Conservation (phyloP, 2,329 filamentous ascomycete species). For the Penicillium thymicola region DNA sequence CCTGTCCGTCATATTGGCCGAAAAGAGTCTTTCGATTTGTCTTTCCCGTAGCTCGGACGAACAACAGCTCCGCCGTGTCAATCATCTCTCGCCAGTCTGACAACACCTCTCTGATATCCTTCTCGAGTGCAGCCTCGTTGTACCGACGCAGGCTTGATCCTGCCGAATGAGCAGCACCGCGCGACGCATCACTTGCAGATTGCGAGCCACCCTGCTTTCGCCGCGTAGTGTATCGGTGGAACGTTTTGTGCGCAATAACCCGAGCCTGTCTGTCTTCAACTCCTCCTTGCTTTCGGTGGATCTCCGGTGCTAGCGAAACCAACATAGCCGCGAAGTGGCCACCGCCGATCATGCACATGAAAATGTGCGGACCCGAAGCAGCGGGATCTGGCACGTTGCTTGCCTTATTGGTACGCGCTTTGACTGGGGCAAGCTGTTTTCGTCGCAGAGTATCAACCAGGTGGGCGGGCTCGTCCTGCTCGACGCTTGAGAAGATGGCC, state of each 20-base stretch:
- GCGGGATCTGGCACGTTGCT: slow-evolving; percentile 44
- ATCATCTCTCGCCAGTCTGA: slow-evolving; percentile 82
- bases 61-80: slow-evolving; percentile 78
- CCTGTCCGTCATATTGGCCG: slow-evolving; percentile 84
- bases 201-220: slow-evolving; percentile 95
- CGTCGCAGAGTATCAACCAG: slow-evolving; percentile 66
- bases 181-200: slow-evolving; percentile 89
- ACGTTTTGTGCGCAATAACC: slow-evolving; percentile 93
- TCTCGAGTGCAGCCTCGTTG: slow-evolving; percentile 84
- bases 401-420: slow-evolving; percentile 37
- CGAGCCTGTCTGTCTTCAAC: slow-evolving; percentile 79
- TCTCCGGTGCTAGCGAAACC: slow-evolving; percentile 78
- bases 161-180: slow-evolving; percentile 89
- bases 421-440: slow-evolving; percentile 71
- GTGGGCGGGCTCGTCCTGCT: slow-evolving; percentile 62
- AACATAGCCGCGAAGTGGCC: slow-evolving; percentile 98
- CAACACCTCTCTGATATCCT: slow-evolving; percentile 81
- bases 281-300: slow-evolving; percentile 65
- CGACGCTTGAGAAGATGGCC: slow-evolving; percentile 69
- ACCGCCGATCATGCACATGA: slow-evolving; percentile 97
- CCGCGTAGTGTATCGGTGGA: slow-evolving; percentile 93
- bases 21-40: slow-evolving; percentile 86
- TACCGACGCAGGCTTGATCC: slow-evolving; percentile 86
- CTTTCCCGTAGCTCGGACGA: slow-evolving; percentile 81
- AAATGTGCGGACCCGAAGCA: slow-evolving; percentile 71